A percentile compares a stretch with the other conserved stretches of the same genome.
Evolutionary conservation across 2,329 filamentous ascomycete species (phyloP).

Genomic region (Curvularia hawaiiensis): DNA sequence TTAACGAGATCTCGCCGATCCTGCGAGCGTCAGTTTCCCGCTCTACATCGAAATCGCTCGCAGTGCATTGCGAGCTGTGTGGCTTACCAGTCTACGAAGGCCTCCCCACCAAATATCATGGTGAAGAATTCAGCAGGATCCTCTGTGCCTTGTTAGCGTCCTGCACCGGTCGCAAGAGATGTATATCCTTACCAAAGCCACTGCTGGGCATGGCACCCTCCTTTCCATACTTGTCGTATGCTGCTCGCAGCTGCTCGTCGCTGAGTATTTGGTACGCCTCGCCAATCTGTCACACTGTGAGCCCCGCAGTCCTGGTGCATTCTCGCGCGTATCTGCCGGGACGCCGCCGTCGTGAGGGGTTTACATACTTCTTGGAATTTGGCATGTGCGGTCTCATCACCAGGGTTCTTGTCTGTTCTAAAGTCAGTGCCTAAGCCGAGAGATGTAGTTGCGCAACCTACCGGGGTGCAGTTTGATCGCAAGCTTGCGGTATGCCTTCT

Average conservation of each 20-base stretch:
- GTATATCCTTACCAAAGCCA: constrained; percentile 71
- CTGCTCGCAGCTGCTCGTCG: constrained; percentile 81
- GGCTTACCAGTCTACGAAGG: constrained; percentile 80
- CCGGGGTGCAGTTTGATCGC: constrained; percentile 93
- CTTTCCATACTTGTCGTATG: constrained; percentile 97
- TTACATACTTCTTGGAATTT: constrained; percentile 83
- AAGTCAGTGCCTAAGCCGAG: constrained; percentile 13
- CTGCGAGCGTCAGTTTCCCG: constrained; percentile 24
- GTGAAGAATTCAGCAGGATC: constrained; percentile 98
- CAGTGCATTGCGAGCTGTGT: neutral
- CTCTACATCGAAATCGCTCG: neutral
- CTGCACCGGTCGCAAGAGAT: constrained; percentile 7
- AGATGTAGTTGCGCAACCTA: constrained; percentile 48
- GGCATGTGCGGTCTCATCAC: constrained; percentile 89
- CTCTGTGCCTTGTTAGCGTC: constrained; percentile 54
- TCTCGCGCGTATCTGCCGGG: constrained; percentile 7
- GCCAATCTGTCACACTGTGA: constrained; percentile 58
- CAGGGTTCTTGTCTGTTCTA: constrained; percentile 87
- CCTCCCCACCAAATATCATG: constrained; percentile 96
- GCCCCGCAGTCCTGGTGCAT: constrained; percentile 25
- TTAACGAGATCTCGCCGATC: constrained; percentile 97
- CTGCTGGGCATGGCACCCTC: constrained; percentile 88
- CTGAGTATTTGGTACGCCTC: constrained; percentile 83
- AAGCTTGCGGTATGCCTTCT: constrained; percentile 90
- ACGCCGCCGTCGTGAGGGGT: constrained; percentile 1